Conservation (phyloP, 257 asterid genomes). For the Apocynum venetum region DNA sequence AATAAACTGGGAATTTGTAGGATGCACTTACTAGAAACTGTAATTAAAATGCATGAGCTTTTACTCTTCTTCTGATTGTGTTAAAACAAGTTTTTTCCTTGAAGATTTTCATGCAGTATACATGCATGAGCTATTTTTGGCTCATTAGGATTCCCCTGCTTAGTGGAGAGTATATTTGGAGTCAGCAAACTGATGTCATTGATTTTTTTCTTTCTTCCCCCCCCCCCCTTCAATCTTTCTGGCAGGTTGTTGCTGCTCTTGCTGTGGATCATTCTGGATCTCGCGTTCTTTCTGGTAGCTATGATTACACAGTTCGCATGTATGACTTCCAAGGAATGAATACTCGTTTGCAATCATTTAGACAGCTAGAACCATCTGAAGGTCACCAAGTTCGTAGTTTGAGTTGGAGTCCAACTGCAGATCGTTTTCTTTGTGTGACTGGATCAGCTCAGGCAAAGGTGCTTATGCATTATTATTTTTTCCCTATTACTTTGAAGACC, state of each 20-base stretch:
- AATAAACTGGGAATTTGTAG: not conserved
- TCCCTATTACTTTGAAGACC: constrained; percentile 3
- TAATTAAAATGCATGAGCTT: not conserved
- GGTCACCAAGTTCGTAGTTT: constrained; percentile 96
- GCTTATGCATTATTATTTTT: constrained; percentile 1
- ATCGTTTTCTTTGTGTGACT: constrained; percentile 86
- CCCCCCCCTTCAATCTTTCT: constrained; percentile 7
- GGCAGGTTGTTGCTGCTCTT: constrained; percentile 84
- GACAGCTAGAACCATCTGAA: constrained; percentile 95
- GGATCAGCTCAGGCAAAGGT: constrained; percentile 99
- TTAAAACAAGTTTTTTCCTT: not conserved
- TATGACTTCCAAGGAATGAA: constrained; percentile 98
- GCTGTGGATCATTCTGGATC: constrained; percentile 96
- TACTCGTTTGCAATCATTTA: constrained; percentile 86
- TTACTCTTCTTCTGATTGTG: not conserved
- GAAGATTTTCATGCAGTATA: not conserved
- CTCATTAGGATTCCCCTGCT: not conserved
- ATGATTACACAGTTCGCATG: constrained; percentile 88
- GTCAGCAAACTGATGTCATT: constrained; percentile 2
- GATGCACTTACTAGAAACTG: not conserved
- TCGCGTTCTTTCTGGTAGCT: constrained; percentile 90
- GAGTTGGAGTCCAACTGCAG: constrained; percentile 98
- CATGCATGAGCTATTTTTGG: not conserved
- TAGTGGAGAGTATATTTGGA: not conserved
- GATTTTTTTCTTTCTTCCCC: not conserved